Percentiles rank a stretch among this genome's conserved stretches.
These are phyloP conservation scores for Lactarius vividus DNA, from an alignment of 768 basidiomycete species.

Conservation along the genomic window DNA sequence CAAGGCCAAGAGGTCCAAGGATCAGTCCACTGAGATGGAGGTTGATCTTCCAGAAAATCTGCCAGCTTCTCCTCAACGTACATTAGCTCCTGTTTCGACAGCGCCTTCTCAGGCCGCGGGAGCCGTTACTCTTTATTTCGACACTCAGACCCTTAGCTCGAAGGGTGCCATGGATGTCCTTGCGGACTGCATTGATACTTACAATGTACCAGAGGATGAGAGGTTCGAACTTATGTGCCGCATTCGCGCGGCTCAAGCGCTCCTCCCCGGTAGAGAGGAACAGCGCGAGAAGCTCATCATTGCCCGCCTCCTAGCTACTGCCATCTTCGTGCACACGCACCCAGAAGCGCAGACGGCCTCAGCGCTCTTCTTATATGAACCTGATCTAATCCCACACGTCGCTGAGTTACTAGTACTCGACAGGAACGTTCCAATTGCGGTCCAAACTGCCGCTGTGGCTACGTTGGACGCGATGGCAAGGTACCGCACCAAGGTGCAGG, in stretches of 20 bases:
- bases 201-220: constrained; percentile 74
- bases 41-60: constrained; percentile 45
- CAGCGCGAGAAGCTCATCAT: constrained; percentile 79
- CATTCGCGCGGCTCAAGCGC: constrained; percentile 73
- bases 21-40: constrained; percentile 43
- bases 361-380: constrained; percentile 90
- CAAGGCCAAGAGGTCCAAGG: constrained; percentile 29
- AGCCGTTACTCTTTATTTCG: constrained; percentile 60
- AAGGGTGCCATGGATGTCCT: constrained; percentile 75
- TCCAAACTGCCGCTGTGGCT: constrained; percentile 83
- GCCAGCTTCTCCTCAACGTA: constrained; percentile 44
- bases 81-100: constrained; percentile 33
- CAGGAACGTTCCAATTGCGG: constrained; percentile 59
- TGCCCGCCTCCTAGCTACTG: constrained; percentile 81
- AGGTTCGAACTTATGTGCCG: constrained; percentile 87
- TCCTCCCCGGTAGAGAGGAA: constrained; percentile 53
- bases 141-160: constrained; percentile 55
- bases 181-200: constrained; percentile 63
- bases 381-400: constrained; percentile 84
- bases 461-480: constrained; percentile 89
- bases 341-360: constrained; percentile 74
- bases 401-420: constrained; percentile 88
- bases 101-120: constrained; percentile 37
- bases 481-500: constrained; percentile 78
- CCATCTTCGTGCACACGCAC: constrained; percentile 88